These are phyloP conservation scores for Pezicula carpinea DNA, from an alignment of 2,329 filamentous ascomycete genomes.

Conservation along the genomic window DNA sequence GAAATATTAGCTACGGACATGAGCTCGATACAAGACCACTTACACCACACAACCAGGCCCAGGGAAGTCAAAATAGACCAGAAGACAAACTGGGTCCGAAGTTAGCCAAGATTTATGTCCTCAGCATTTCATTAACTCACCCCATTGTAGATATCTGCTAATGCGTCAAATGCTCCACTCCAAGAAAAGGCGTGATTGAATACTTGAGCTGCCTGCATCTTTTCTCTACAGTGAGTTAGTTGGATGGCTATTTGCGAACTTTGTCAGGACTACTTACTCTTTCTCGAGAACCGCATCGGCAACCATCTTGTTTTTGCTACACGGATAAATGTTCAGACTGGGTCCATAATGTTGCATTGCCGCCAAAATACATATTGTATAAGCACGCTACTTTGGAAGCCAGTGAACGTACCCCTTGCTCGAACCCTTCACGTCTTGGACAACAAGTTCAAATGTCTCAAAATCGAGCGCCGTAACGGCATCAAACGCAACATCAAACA, in stretches of 20 bases:
- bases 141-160: constrained; percentile 87
- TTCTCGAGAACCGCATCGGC: constrained; percentile 58
- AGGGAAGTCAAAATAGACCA: constrained; percentile 93
- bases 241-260: constrained; percentile 21
- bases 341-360: constrained; percentile 21
- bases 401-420: constrained; percentile 98
- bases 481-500: constrained; percentile 95
- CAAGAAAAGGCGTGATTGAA: constrained; percentile 70
- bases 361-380: constrained; percentile 37
- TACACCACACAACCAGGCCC: constrained; percentile 89
- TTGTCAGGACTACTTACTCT: constrained; percentile 53
- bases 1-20: constrained; percentile 8
- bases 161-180: constrained; percentile 71
- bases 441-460: constrained; percentile 76
- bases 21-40: constrained; percentile 34
- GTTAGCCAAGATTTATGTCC: constrained; percentile 3
- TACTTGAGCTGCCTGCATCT: constrained; percentile 60
- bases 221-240: constrained; percentile 60
- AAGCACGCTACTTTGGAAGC: constrained; percentile 79
- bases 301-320: constrained; percentile 37
- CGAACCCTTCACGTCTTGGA: constrained; percentile 83
- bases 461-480: constrained; percentile 93
- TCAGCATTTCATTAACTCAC: constrained; percentile 43
- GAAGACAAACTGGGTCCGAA: constrained; percentile 69
- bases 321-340: constrained; percentile 29